Evolutionary conservation across 768 basidiomycete genomes (phyloP), one percentile per base, ranked within the genome.

Genomic region (Pisolithus tinctorius): DNA sequence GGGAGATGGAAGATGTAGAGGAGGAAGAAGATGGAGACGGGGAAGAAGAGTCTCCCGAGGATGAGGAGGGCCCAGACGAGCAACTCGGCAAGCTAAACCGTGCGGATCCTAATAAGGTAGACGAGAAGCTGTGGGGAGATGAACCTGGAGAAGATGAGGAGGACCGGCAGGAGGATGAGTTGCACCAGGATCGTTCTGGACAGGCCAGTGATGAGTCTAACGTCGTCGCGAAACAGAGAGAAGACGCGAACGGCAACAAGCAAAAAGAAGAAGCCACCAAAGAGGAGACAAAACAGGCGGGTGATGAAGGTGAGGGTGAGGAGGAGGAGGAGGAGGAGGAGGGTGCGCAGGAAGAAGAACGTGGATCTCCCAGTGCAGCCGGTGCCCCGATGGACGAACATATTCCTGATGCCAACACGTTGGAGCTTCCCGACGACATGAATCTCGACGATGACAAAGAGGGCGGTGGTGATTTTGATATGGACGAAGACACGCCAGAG

Each of bases 81-180:
- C 83, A 84, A 55, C 64, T 94, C 29, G 93, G 82, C 6, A 78
- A 93, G 46, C 70, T 98, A 30, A 92, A 95, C 68, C 78, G 83
- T 2, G 72, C 79, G 16, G 95, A 97, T 69, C 86, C 90, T 8
- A 76, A 81, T 25, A 84, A 85, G 0, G 80, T 96, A 14, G 95
- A 98, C 62, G 95, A 99, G 71, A 97, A 98, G 71, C 73, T 99
- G 58, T 98, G 96, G 95, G 93, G 88, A 17, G 89, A 94, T 55
- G 86, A 95, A 58, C 67, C 74, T 46, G 80, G 79, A 11, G 75
- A 80, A 4, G 74, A 79, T 26, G 75, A 81, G 46, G 62, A 75
- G 13, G 69, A 76, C 20, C 66, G 74, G n/a, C 68, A 67, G 26
- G 75, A 83, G 42, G 78, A 81, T 43, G 80, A 83, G 63, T 71